These are phyloP conservation scores for Penicillium riverlandense DNA, from an alignment of 495 filamentous ascomycete species.

Conservation along the genomic window DNA sequence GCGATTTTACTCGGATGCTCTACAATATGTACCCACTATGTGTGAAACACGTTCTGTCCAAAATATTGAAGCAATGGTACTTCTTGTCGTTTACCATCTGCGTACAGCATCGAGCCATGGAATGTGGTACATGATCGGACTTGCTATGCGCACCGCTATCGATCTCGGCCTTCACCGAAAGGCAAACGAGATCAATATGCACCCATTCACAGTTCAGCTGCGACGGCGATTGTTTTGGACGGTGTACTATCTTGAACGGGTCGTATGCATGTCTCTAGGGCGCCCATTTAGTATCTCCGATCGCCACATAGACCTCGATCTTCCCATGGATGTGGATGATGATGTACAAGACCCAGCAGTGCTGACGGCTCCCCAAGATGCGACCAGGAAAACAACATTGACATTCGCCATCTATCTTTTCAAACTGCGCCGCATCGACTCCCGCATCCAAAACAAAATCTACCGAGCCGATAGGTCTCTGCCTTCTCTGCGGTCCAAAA, in stretches of 20 bases:
- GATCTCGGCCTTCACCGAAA: constrained; percentile 46
- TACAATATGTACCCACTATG: constrained; percentile 44
- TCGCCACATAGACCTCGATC: constrained; percentile 44
- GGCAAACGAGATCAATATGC: constrained; percentile 38
- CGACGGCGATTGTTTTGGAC: constrained; percentile 47
- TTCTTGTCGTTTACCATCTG: constrained; percentile 46
- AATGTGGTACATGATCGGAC: constrained; percentile 51
- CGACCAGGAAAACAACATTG: constrained; percentile 31
- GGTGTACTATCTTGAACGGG: constrained; percentile 45
- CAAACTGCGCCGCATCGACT: constrained; percentile 45
- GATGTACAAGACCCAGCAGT: constrained; percentile 35
- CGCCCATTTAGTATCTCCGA: constrained; percentile 47
- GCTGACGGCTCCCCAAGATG: constrained; percentile 24
- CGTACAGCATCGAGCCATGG: constrained; percentile 45
- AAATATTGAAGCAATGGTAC: constrained; percentile 50
- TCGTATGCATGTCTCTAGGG: constrained; percentile 44
- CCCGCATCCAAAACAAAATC: constrained; percentile 46
- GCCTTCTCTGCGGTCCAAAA: constrained; percentile 38
- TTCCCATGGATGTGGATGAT: constrained; percentile 43
- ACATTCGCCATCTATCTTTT: constrained; percentile 45
- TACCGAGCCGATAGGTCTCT: constrained; percentile 46
- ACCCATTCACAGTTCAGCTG: constrained; percentile 41
- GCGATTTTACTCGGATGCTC: constrained; percentile 41
- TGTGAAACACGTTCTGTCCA: constrained; percentile 43
- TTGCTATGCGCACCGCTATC: constrained; percentile 48